These are phyloP conservation scores for Moniliella sp. DNA, from an alignment of 1,284 basidiomycete genomes.

Conservation along the genomic window DNA sequence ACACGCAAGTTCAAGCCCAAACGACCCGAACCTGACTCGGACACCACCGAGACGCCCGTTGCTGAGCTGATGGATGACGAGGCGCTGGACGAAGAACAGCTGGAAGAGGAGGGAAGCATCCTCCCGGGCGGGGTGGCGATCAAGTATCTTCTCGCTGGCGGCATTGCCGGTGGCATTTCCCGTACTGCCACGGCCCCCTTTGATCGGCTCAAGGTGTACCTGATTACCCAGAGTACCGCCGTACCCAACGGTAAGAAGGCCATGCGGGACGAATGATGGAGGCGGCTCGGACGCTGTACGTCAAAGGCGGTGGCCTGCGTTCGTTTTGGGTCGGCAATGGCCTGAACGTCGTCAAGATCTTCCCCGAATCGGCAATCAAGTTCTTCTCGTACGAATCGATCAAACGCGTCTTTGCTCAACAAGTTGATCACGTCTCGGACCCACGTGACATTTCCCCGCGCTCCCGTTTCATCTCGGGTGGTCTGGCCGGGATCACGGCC, in stretches of 20 bases:
- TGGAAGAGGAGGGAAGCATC: conserved; percentile 42
- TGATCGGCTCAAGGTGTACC: conserved; percentile 84
- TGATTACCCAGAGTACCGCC: conserved; percentile 68
- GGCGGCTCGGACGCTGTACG: conserved; percentile 58
- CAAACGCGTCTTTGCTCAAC: conserved; percentile 79
- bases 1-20: background rate
- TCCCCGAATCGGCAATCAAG: conserved; percentile 93
- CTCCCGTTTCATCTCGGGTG: conserved; percentile 81
- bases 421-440: conserved; percentile 76
- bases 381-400: conserved; percentile 86
- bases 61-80: conserved; percentile 26
- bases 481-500: conserved; percentile 76
- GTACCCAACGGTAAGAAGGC: too few species aligned
- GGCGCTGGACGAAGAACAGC: conserved; percentile 43
- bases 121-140: conserved; percentile 53
- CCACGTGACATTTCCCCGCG: conserved; percentile 67
- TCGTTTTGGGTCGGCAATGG: conserved; percentile 70
- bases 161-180: conserved; percentile 84
- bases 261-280: too few species aligned
- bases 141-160: conserved; percentile 77
- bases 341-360: conserved; percentile 61
- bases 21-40: background rate
- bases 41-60: background rate
- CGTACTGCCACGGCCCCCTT: conserved; percentile 90
- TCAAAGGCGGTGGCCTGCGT: conserved; percentile 51